Percentiles rank a stretch among this genome's conserved stretches.
Evolutionary conservation across 1,284 basidiomycete genomes (phyloP).

Genomic region (Leccinum pachyderme): DNA sequence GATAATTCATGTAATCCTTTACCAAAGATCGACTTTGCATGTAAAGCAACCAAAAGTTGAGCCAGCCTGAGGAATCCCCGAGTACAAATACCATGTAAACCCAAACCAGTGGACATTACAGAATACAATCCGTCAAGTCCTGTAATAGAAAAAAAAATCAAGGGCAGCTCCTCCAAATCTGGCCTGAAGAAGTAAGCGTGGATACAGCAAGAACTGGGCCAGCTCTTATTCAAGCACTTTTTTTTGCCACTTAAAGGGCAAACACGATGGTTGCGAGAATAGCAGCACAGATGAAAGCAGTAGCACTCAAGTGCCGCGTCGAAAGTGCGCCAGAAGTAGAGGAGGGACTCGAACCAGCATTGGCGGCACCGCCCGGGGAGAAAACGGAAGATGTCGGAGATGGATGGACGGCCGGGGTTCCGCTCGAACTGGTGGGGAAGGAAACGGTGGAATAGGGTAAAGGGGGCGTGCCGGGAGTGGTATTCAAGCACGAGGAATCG

Average conservation of each 20-base stretch:
- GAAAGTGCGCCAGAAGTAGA: slow-evolving; percentile 20
- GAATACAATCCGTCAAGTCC: slow-evolving; percentile 5
- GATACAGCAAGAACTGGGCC: slow-evolving; percentile 10
- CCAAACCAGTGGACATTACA: slow-evolving; percentile 15
- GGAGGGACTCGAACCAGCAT: slow-evolving; percentile 44
- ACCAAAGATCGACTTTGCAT: slow-evolving; percentile 11
- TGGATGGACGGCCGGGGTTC: background rate
- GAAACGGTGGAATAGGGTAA: slow-evolving; percentile 19
- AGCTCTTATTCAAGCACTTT: background rate
- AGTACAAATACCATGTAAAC: slow-evolving; percentile 4
- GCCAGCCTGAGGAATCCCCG: slow-evolving; percentile 8
- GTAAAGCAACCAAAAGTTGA: background rate
- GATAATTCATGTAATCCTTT: slow-evolving; percentile 7
- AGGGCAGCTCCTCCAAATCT: slow-evolving; percentile 10
- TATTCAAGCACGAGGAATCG: slow-evolving; percentile 48
- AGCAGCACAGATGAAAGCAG: slow-evolving; percentile 19
- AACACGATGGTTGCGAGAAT: slow-evolving; percentile 17
- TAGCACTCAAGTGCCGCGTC: slow-evolving; percentile 12
- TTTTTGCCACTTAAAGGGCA: slow-evolving; percentile 13
- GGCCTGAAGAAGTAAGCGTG: slow-evolving; percentile 4
- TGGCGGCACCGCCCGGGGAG: slow-evolving; percentile 50
- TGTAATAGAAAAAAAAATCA: slow-evolving; percentile 3
- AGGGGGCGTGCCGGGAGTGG: slow-evolving; percentile 10
- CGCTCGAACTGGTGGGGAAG: slow-evolving; percentile 7
- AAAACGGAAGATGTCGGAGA: slow-evolving; percentile 17